Conservation (phyloP, 2,329 filamentous ascomycete genomes). For the Pseudogymnoascus sp. region DNA sequence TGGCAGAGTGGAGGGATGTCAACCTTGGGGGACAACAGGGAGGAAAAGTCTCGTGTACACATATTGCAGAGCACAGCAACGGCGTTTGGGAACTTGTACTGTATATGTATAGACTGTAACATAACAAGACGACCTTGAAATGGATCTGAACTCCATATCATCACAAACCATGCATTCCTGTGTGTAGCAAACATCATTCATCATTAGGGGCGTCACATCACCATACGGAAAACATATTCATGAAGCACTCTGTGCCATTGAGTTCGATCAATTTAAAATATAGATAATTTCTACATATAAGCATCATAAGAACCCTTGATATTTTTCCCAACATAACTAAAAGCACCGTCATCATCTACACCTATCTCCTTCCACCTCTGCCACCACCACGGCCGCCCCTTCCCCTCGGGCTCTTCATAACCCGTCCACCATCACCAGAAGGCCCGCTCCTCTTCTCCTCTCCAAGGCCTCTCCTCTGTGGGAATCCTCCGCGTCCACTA, state of each 20-base stretch:
- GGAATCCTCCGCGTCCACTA: constrained; percentile 38
- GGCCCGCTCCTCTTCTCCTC: constrained; percentile 28
- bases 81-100: constrained; percentile 17
- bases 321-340: constrained; percentile 5
- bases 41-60: constrained; percentile 9
- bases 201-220: background rate
- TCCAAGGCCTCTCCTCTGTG: constrained; percentile 44
- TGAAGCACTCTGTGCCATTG: background rate
- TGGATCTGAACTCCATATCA: background rate
- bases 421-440: constrained; percentile 21
- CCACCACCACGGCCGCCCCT: constrained; percentile 15
- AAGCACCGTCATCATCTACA: constrained; percentile 5
- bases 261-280: background rate
- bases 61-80: constrained; percentile 11
- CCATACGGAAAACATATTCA: background rate
- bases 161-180: background rate
- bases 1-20: background rate
- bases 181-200: background rate
- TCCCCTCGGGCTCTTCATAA: constrained; percentile 22
- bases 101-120: constrained; percentile 21
- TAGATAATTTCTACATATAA: constrained; percentile 8
- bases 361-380: constrained; percentile 23
- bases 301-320: constrained; percentile 6
- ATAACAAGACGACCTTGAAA: constrained; percentile 21
- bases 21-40: constrained; percentile 3